A percentile compares a stretch with the other conserved stretches of the same genome.
These are phyloP conservation scores for Trypanosoma scelopori DNA, from an alignment of 208 protist genomes.

Conservation along the genomic window DNA sequence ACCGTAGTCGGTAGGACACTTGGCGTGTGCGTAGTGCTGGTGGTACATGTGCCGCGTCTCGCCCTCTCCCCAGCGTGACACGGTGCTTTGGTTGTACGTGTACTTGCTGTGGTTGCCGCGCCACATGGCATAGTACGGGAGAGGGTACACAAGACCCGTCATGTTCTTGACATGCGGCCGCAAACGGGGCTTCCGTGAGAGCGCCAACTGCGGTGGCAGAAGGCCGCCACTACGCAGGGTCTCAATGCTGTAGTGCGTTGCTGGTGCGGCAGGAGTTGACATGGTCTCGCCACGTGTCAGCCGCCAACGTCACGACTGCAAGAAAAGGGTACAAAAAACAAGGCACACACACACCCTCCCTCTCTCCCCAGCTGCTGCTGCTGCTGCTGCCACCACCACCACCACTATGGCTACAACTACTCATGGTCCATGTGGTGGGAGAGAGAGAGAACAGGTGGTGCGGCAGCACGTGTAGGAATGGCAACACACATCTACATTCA, in stretches of 20 bases:
- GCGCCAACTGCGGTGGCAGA: constrained; percentile 58
- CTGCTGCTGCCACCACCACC: too few species aligned
- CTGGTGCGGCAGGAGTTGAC: constrained; percentile 20
- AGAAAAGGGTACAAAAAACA: too few species aligned
- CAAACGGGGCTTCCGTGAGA: constrained; percentile 80
- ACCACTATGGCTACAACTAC: too few species aligned
- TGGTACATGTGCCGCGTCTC: constrained; percentile 79
- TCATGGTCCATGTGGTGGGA: too few species aligned
- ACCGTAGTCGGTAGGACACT: constrained; percentile 89
- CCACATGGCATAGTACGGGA: constrained; percentile 91
- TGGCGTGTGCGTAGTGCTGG: constrained; percentile 88
- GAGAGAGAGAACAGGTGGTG: too few species aligned
- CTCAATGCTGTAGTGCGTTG: constrained; percentile 71
- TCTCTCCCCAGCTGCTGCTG: too few species aligned
- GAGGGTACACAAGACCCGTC: constrained; percentile 78
- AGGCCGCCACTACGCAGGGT: constrained; percentile 63
- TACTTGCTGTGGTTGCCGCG: constrained; percentile 89
- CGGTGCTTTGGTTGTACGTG: constrained; percentile 78
- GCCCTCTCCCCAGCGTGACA: constrained; percentile 81
- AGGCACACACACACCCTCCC: too few species aligned
- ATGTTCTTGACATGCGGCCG: constrained; percentile 67
- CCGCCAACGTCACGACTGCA: too few species aligned
- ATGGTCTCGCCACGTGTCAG: background rate
- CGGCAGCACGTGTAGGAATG: too few species aligned
- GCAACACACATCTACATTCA: too few species aligned